phyloP scores from a whole-genome alignment of 2,329 filamentous ascomycete genomes.

The Dothideomycetidae sp. region DNA sequence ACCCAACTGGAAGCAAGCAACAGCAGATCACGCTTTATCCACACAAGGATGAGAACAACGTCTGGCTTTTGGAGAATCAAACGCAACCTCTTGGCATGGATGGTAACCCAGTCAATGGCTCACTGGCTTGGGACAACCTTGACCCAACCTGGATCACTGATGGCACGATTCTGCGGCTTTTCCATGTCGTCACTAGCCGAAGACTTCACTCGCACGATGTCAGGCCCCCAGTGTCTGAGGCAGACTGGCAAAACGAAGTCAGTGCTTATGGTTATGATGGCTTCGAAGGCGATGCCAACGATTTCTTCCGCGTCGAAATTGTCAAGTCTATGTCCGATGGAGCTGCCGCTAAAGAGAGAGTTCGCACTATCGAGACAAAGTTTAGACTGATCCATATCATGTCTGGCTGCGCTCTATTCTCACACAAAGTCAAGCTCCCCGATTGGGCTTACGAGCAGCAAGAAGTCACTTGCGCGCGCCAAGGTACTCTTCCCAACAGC shows the following conservation, averaged over 20 bases:
- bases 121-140: slow-evolving; percentile 67
- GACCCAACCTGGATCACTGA: slow-evolving; percentile 59
- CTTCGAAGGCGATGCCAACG: slow-evolving; percentile 92
- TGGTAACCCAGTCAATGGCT: slow-evolving; percentile 65
- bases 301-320: slow-evolving; percentile 89
- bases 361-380: slow-evolving; percentile 92
- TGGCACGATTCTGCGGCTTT: slow-evolving; percentile 67
- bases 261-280: slow-evolving; percentile 96
- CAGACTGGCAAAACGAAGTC: slow-evolving; percentile 40
- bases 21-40: slow-evolving; percentile 97
- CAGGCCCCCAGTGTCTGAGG: slow-evolving; percentile 70
- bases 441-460: slow-evolving; percentile 98
- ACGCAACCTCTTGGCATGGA: slow-evolving; percentile 61
- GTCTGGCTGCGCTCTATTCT: slow-evolving; percentile 93
- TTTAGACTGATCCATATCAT: slow-evolving; percentile 92
- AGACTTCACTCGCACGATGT: slow-evolving; percentile 94
- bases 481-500: slow-evolving; percentile 87
- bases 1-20: slow-evolving; percentile 92
- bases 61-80: slow-evolving; percentile 89
- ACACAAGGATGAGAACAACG: slow-evolving; percentile 97
- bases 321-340: slow-evolving; percentile 76
- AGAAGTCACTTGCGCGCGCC: slow-evolving; percentile 91
- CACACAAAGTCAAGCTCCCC: slow-evolving; percentile 96
- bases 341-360: slow-evolving; percentile 61
- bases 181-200: slow-evolving; percentile 69